These are phyloP conservation scores for Boletus subparvulus DNA, from an alignment of 768 basidiomycete genomes.

Conservation along the genomic window DNA sequence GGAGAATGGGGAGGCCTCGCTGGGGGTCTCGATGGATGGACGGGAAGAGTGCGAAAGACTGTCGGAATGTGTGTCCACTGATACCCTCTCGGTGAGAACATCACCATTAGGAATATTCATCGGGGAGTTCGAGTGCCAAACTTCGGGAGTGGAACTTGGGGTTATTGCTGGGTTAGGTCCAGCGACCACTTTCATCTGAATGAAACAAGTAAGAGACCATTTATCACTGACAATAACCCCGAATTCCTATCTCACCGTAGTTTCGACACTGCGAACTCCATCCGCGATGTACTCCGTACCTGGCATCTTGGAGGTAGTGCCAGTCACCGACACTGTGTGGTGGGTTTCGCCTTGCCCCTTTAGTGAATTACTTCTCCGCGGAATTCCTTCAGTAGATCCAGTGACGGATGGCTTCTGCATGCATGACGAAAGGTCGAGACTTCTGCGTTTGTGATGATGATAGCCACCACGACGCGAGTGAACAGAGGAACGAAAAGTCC, in stretches of 20 bases:
- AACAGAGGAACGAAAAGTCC: not conserved
- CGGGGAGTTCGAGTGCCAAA: not conserved
- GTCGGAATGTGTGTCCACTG: not conserved
- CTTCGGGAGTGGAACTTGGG: not conserved
- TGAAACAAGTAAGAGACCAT: not conserved
- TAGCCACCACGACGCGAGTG: not conserved
- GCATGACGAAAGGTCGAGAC: constrained; percentile 14
- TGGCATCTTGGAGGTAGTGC: not conserved
- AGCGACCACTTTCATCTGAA: not conserved
- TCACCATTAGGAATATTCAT: not conserved
- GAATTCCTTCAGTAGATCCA: not conserved
- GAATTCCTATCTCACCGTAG: constrained; percentile 5
- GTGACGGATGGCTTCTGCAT: not conserved
- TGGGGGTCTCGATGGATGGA: not conserved
- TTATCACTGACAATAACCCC: not conserved
- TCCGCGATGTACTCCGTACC: not conserved
- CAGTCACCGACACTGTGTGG: not conserved
- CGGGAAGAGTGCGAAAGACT: not conserved
- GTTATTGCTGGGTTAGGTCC: not conserved
- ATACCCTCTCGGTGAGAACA: not conserved
- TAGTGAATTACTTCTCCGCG: constrained; percentile 34
- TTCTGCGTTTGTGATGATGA: constrained; percentile 17
- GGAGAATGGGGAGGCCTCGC: not conserved
- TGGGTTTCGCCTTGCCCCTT: constrained; percentile 5
- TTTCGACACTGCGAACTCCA: not conserved